These are phyloP conservation scores for Cryptosporidium sp. DNA, from an alignment of 169 alveolate genomes.

Conservation along the genomic window DNA sequence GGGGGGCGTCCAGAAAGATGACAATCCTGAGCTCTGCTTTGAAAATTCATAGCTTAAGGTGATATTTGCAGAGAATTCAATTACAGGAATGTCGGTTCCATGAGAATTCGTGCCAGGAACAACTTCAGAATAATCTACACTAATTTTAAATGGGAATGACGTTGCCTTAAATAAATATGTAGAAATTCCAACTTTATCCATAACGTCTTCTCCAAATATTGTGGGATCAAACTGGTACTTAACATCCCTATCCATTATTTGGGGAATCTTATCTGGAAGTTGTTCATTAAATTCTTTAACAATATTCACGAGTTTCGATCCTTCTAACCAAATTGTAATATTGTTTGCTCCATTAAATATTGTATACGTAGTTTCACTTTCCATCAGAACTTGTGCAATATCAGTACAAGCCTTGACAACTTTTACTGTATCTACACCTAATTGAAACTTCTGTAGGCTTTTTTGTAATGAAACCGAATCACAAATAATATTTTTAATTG, in stretches of 20 bases:
- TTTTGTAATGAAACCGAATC: slow-evolving; percentile 49
- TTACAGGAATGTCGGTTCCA: slow-evolving; percentile 53
- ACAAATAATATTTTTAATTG: slow-evolving; percentile 50
- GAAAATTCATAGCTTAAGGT: slow-evolving; percentile 56
- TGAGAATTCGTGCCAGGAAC: slow-evolving; percentile 45
- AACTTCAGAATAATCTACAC: slow-evolving; percentile 50
- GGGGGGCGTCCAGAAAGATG: slow-evolving; percentile 71
- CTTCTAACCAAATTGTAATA: slow-evolving; percentile 72
- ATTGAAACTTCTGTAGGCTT: slow-evolving; percentile 20
- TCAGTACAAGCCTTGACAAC: slow-evolving; percentile 62
- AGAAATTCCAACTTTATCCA: slow-evolving; percentile 32
- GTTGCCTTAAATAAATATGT: slow-evolving; percentile 48
- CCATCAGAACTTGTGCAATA: slow-evolving; percentile 37
- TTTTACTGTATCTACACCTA: slow-evolving; percentile 46
- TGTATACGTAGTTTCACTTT: slow-evolving; percentile 42
- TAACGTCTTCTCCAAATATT: slow-evolving; percentile 38
- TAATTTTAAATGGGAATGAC: slow-evolving; percentile 47
- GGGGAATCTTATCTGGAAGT: slow-evolving; percentile 59
- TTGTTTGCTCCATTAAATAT: slow-evolving; percentile 65
- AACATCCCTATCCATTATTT: slow-evolving; percentile 48
- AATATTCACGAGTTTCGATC: slow-evolving; percentile 43
- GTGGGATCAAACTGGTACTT: slow-evolving; percentile 58
- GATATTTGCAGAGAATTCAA: slow-evolving; percentile 56
- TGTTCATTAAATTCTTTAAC: slow-evolving; percentile 38
- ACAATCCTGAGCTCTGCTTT: background rate